phyloP scores from a whole-genome alignment of 2,329 filamentous ascomycete genomes.

The Diaporthe citri region DNA sequence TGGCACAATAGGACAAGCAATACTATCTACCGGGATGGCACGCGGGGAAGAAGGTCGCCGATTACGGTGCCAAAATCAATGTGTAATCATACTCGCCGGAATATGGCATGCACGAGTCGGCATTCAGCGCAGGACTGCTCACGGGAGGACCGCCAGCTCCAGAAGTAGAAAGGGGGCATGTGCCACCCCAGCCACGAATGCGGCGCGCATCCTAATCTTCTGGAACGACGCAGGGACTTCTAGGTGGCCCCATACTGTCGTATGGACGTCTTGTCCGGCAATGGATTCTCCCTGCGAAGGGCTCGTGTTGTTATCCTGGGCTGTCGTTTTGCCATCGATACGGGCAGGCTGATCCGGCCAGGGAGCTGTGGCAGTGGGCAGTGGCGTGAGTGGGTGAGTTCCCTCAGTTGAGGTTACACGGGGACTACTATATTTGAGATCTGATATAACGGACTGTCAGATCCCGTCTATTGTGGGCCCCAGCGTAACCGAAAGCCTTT shows the following conservation, averaged over 20 bases:
- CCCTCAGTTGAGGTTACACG: background rate
- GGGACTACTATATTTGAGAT: conserved; percentile 26
- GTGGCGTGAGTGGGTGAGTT: conserved; percentile 3
- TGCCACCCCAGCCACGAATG: conserved; percentile 1
- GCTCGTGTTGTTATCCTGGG: background rate
- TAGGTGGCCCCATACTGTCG: background rate
- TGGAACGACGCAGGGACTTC: background rate
- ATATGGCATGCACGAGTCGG: too few relatives aligned
- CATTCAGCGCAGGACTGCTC: background rate
- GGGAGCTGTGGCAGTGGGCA: background rate
- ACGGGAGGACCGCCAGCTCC: background rate
- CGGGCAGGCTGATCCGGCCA: background rate
- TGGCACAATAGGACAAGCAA: conserved; percentile 9
- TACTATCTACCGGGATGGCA: background rate
- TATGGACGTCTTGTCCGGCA: background rate
- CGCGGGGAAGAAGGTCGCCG: background rate
- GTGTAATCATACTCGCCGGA: background rate
- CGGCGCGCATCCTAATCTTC: conserved; percentile 12
- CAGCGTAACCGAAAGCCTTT: background rate
- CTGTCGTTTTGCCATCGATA: background rate
- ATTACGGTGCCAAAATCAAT: background rate
- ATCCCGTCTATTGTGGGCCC: conserved; percentile 16
- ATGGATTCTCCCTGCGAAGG: background rate
- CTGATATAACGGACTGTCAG: conserved; percentile 21
- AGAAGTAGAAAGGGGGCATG: background rate